These are phyloP conservation scores for Gonapodya prolifera DNA, from an alignment of 192 early-diverging fungal genomes.

Conservation along the genomic window DNA sequence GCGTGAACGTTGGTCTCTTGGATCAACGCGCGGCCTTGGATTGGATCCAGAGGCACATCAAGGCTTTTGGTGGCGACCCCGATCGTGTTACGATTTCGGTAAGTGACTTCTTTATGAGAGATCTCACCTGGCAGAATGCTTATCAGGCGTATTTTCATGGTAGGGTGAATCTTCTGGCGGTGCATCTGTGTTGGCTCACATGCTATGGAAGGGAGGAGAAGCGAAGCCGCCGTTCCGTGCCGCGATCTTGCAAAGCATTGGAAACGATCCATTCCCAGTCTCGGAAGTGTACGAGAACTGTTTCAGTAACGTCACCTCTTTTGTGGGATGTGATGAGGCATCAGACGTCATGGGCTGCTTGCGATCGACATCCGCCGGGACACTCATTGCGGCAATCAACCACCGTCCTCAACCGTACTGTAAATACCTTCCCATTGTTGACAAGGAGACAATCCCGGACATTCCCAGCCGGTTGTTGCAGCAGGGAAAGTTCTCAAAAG, in stretches of 20 bases:
- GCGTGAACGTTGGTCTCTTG: constrained; percentile 22
- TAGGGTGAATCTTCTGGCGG: background rate
- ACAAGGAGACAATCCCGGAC: background rate
- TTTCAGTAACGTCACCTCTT: background rate
- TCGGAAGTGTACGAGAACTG: background rate
- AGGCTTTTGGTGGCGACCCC: constrained; percentile 47
- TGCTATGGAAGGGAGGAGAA: background rate
- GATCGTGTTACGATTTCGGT: constrained; percentile 28
- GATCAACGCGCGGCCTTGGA: constrained; percentile 31
- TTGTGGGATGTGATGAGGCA: background rate
- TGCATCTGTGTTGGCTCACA: background rate
- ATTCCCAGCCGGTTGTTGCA: background rate
- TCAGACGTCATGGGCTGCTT: background rate
- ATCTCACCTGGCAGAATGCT: background rate
- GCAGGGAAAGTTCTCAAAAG: background rate
- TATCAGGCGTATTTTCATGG: background rate
- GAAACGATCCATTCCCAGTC: background rate
- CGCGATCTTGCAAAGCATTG: background rate
- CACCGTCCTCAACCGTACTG: background rate
- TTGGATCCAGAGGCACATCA: constrained; percentile 51
- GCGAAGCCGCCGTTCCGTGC: background rate
- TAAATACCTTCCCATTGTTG: background rate
- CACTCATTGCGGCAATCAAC: background rate
- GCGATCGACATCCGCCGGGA: background rate
- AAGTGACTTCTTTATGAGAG: background rate